Conservation (phyloP, 106 monocot genomes). For the Triglochin maritima region DNA sequence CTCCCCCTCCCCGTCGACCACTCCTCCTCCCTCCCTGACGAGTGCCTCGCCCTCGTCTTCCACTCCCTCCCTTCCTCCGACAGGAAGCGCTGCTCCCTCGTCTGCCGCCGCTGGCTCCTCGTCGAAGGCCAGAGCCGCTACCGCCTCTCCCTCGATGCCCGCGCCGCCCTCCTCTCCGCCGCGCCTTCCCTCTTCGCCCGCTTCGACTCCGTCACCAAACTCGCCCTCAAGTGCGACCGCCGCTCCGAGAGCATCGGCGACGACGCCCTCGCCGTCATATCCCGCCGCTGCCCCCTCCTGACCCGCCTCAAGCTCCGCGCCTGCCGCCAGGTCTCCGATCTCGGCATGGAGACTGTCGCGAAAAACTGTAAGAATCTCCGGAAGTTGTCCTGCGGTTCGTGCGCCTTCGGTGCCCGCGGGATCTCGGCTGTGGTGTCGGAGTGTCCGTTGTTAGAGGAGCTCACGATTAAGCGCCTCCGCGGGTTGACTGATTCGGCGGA, state of each 20-base stretch:
- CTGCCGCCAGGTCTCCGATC: conserved; percentile 46
- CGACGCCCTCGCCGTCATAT: conserved; percentile 37
- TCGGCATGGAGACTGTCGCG: conserved; percentile 47
- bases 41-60: conserved; percentile 66
- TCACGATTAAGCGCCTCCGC: conserved; percentile 61
- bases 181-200: conserved; percentile 34
- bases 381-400: conserved; percentile 65
- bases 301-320: conserved; percentile 68
- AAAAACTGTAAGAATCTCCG: conserved; percentile 35
- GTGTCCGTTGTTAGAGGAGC: conserved; percentile 50
- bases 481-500: conserved; percentile 27
- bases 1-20: conserved; percentile 14
- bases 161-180: conserved; percentile 26
- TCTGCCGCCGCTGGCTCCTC: conserved; percentile 58
- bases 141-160: conserved; percentile 58
- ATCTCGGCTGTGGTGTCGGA: conserved; percentile 43
- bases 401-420: conserved; percentile 63
- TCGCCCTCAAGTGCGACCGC: conserved; percentile 66
- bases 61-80: conserved; percentile 43
- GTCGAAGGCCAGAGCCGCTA: conserved; percentile 61
- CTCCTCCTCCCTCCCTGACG: conserved; percentile 54
- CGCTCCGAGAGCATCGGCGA: conserved; percentile 56
- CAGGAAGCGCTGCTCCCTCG: conserved; percentile 75
- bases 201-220: conserved; percentile 48
- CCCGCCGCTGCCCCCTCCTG: conserved; percentile 35